phyloP scores from a whole-genome alignment of 1,139 yeast species.

The Blastobotrys malaysiensis region DNA sequence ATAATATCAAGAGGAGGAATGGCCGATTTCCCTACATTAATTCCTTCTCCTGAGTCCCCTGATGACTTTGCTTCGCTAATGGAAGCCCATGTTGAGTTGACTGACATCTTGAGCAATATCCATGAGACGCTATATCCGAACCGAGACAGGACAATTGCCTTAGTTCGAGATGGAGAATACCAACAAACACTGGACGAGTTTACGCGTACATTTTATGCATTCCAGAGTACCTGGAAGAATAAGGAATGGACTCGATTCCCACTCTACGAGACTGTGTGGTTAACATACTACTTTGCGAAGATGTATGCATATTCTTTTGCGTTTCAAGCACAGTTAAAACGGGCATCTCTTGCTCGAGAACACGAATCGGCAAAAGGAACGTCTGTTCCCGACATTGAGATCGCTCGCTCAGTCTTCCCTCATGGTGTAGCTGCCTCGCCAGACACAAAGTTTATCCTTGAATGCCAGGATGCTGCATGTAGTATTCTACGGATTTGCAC shows the following conservation, averaged over 20 bases:
- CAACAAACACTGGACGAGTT: conserved; percentile 22
- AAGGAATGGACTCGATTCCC: conserved; percentile 21
- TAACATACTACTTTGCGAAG: conserved; percentile 19
- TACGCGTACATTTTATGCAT: conserved; percentile 22
- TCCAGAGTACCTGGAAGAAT: conserved; percentile 19
- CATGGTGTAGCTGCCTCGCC: conserved; percentile 21
- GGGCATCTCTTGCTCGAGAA: conserved; percentile 8
- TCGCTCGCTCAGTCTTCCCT: conserved; percentile 18
- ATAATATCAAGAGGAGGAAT: conserved; percentile 15
- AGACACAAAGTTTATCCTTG: conserved; percentile 23
- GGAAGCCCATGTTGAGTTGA: conserved; percentile 22
- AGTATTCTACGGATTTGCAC: conserved; percentile 19
- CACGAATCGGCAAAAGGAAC: conserved; percentile 6
- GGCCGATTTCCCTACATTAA: conserved; percentile 21
- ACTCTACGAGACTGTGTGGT: conserved; percentile 22
- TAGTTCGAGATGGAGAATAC: conserved; percentile 22
- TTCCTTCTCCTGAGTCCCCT: conserved; percentile 5
- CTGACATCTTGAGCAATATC: conserved; percentile 22
- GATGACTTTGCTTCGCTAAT: conserved; percentile 21
- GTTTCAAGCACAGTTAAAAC: conserved; percentile 22
- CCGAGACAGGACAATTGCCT: conserved; percentile 23
- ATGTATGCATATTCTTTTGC: conserved; percentile 25
- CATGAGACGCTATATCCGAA: conserved; percentile 24
- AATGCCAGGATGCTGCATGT: conserved; percentile 20
- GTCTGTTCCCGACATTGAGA: not conserved